Evolutionary conservation across 768 basidiomycete genomes (phyloP).

Genomic region (Leccinum subtestaceum): DNA sequence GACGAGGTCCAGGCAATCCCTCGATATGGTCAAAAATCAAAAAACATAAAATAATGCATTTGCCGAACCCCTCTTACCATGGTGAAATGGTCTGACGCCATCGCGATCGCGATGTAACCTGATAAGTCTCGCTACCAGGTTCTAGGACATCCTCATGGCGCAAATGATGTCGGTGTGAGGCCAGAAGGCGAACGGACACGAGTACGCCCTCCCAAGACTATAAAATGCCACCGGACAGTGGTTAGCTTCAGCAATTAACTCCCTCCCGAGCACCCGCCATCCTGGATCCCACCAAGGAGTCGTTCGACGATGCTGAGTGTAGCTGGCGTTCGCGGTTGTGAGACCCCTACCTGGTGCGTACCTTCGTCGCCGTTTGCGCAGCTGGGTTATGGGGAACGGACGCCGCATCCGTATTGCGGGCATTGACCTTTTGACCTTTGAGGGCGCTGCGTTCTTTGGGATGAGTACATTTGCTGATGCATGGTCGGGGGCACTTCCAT

Average conservation of each 20-base stretch:
- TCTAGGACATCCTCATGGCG: constrained; percentile 23
- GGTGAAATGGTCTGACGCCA: constrained; percentile 19
- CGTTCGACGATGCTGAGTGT: neutral
- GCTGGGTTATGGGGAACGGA: constrained; percentile 19
- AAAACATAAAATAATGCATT: constrained; percentile 20
- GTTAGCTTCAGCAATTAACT: constrained; percentile 16
- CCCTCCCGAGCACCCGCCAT: constrained; percentile 8
- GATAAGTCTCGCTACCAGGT: constrained; percentile 23
- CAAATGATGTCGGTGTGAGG: constrained; percentile 11
- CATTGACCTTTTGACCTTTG: neutral
- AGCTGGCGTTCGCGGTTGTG: neutral
- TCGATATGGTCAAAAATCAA: constrained; percentile 29
- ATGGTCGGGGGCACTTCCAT: constrained; percentile 38
- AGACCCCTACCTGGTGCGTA: constrained; percentile 16
- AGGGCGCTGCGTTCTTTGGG: constrained; percentile 18
- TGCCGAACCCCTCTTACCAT: constrained; percentile 28
- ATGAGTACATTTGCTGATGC: constrained; percentile 27
- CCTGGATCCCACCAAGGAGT: constrained; percentile 1
- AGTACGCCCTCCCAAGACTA: constrained; percentile 20
- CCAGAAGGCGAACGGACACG: constrained; percentile 15
- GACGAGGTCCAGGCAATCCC: constrained; percentile 19
- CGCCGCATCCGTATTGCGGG: neutral
- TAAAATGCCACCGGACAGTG: constrained; percentile 19
- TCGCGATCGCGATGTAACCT: constrained; percentile 26
- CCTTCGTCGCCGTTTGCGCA: constrained; percentile 4